phyloP scores from a whole-genome alignment of 192 early-diverging fungal genomes.

The Anaeromyces robustus region DNA sequence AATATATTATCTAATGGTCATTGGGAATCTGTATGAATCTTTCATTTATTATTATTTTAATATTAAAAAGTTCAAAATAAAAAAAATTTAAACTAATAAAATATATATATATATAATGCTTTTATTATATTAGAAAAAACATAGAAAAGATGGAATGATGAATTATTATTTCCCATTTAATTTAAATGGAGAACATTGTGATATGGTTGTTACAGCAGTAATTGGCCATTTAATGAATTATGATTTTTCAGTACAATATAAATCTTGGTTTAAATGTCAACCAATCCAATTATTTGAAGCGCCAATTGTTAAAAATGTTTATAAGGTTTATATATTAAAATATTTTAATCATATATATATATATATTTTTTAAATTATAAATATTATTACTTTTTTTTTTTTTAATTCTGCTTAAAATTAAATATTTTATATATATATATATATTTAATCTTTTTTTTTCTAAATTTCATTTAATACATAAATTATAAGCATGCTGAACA shows the following conservation, averaged over 20 bases:
- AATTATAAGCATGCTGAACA: constrained; percentile 1
- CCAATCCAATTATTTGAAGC: constrained; percentile 53
- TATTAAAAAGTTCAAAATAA: no score
- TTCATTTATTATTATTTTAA: neutral
- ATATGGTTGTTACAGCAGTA: constrained; percentile 70
- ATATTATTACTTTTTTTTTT: no score
- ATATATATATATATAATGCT: neutral
- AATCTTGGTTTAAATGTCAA: constrained; percentile 42
- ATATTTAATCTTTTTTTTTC: no score
- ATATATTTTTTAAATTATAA: no score
- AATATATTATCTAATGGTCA: constrained; percentile 41
- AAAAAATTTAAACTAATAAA: constrained; percentile 7
- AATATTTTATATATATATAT: neutral
- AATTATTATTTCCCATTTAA: constrained; percentile 68
- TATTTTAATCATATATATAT: neutral
- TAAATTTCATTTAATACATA: no score
- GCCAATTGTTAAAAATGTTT: constrained; percentile 33
- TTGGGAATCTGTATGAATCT: constrained; percentile 13
- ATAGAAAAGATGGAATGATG: constrained; percentile 46
- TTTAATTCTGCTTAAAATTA: no score
- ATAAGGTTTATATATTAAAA: constrained; percentile 6
- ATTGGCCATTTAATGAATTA: constrained; percentile 55
- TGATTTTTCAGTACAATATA: constrained; percentile 48
- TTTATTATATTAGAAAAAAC: constrained; percentile 16
- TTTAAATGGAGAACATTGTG: constrained; percentile 24